Percentiles rank a stretch among this genome's conserved stretches.
These are phyloP conservation scores for Adenanthera pavonina DNA, from an alignment of 306 rosid genomes.

Conservation along the genomic window DNA sequence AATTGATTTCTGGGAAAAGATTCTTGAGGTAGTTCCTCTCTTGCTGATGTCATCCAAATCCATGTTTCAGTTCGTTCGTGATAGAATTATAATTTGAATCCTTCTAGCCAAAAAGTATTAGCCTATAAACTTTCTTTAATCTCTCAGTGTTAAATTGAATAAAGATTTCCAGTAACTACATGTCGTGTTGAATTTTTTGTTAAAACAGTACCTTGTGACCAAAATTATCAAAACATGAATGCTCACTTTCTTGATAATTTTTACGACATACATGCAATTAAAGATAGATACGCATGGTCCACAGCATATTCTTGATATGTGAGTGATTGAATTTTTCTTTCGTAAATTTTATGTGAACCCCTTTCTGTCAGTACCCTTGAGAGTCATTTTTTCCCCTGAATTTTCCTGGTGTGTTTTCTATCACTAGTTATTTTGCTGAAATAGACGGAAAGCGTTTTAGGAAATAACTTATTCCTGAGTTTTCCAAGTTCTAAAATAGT, in stretches of 20 bases:
- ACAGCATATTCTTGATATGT: too few relatives aligned
- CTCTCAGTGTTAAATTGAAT: not conserved
- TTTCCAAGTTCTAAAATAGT: constrained; percentile 2
- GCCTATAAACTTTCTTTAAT: not conserved
- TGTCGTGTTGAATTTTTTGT: not conserved
- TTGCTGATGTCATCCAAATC: constrained; percentile 14
- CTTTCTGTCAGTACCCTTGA: not conserved
- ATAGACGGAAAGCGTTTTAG: not conserved
- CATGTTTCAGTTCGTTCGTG: constrained; percentile 23
- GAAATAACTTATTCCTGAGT: not conserved
- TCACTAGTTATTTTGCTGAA: not conserved
- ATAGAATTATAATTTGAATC: constrained; percentile 14
- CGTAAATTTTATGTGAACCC: not conserved
- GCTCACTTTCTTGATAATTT: too few relatives aligned
- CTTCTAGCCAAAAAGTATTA: constrained; percentile 17
- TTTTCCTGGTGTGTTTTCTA: not conserved
- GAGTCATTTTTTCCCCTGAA: not conserved
- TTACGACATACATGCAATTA: too few relatives aligned
- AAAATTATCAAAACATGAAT: not conserved
- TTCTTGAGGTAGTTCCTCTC: constrained; percentile 77
- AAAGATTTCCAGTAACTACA: not conserved
- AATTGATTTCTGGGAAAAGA: constrained; percentile 74
- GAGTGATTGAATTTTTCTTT: not conserved
- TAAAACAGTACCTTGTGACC: not conserved
- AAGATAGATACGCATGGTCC: too few relatives aligned